A percentile compares a stretch with the other conserved stretches of the same genome.
Evolutionary conservation across 1,284 basidiomycete species (phyloP).

Genomic region (Trametes hirsuta): DNA sequence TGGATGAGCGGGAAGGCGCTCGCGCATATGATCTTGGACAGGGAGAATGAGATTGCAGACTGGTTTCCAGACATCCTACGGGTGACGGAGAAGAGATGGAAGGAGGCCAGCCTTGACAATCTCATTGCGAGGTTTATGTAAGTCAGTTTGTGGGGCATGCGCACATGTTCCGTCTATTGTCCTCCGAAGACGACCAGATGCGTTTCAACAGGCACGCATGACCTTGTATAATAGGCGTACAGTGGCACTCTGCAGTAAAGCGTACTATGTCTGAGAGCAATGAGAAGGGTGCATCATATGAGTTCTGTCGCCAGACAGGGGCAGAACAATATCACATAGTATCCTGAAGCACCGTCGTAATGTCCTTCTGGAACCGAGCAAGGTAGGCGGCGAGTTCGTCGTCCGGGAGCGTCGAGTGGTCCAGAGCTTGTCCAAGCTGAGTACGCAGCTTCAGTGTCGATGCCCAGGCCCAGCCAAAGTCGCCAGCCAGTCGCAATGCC

Average conservation of each 20-base stretch:
- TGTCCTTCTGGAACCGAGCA: slow-evolving; percentile 67
- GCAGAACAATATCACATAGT: slow-evolving; percentile 27
- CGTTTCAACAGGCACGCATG: too few species aligned
- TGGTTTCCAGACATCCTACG: slow-evolving; percentile 56
- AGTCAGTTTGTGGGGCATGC: not conserved
- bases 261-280: too few species aligned
- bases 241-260: too few species aligned
- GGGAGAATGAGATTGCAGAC: slow-evolving; percentile 36
- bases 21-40: slow-evolving; percentile 55
- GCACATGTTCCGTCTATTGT: too few species aligned
- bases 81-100: slow-evolving; percentile 55
- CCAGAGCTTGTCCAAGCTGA: slow-evolving; percentile 68
- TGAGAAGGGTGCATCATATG: too few species aligned
- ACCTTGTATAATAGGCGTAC: too few species aligned
- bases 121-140: slow-evolving; percentile 32
- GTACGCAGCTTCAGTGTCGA: slow-evolving; percentile 56
- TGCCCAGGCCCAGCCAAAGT: not conserved
- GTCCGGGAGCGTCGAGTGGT: slow-evolving; percentile 71
- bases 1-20: slow-evolving; percentile 62
- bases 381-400: slow-evolving; percentile 67
- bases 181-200: too few species aligned
- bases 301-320: too few species aligned
- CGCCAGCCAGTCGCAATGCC: not conserved
- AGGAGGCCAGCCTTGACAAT: slow-evolving; percentile 40
- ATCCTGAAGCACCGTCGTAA: slow-evolving; percentile 57